These are phyloP conservation scores for Yamadazyma ubonensis DNA, from an alignment of 805 yeast genomes.

Conservation along the genomic window DNA sequence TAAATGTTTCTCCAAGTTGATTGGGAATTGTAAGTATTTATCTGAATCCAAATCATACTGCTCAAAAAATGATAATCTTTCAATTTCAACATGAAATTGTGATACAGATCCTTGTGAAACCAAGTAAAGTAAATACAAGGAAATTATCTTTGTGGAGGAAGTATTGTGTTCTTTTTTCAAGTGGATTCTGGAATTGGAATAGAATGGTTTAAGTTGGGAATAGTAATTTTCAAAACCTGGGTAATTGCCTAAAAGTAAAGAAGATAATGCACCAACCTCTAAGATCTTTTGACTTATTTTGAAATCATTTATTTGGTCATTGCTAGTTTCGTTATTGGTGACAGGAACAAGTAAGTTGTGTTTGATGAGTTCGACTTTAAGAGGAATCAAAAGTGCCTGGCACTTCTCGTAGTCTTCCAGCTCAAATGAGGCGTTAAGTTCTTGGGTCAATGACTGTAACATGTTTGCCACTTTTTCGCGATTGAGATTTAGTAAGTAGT, in stretches of 20 bases:
- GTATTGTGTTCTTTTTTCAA: slow-evolving; percentile 28
- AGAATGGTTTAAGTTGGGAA: slow-evolving; percentile 76
- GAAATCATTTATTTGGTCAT: slow-evolving; percentile 59
- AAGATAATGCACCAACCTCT: slow-evolving; percentile 83
- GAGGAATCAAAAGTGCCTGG: slow-evolving; percentile 58
- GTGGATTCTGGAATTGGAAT: slow-evolving; percentile 49
- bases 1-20: slow-evolving; percentile 85
- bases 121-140: slow-evolving; percentile 72
- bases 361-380: slow-evolving; percentile 78
- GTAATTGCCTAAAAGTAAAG: slow-evolving; percentile 63
- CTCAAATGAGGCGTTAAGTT: slow-evolving; percentile 64
- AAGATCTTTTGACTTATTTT: slow-evolving; percentile 76
- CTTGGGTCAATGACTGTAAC: slow-evolving; percentile 68
- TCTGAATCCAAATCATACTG: slow-evolving; percentile 62
- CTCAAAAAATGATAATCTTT: slow-evolving; percentile 54
- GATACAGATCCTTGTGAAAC: slow-evolving; percentile 83
- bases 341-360: slow-evolving; percentile 73
- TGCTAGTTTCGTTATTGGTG: slow-evolving; percentile 29
- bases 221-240: slow-evolving; percentile 69
- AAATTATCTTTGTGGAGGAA: slow-evolving; percentile 60
- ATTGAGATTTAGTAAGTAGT: not conserved
- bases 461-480: slow-evolving; percentile 22
- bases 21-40: slow-evolving; percentile 75
- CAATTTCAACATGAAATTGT: slow-evolving; percentile 87
- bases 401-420: slow-evolving; percentile 61